Base-by-base conservation (phyloP, 371 early-diverging fungal genomes). In the Mucor saturninus region DNA sequence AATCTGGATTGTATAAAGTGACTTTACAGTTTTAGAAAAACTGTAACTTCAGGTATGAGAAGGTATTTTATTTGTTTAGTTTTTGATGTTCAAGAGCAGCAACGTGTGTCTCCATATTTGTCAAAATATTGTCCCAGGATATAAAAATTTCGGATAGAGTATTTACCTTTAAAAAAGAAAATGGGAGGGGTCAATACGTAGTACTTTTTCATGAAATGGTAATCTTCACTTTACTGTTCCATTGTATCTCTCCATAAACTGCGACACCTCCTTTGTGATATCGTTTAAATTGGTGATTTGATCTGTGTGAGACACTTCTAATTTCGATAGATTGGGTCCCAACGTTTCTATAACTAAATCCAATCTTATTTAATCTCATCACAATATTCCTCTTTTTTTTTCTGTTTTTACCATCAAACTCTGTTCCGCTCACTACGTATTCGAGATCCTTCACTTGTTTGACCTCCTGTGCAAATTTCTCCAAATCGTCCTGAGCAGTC, bases 121-220 rank as follows among this genome's bases (percentile, higher is more conserved):
- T 69, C 39, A 87, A 67, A 4, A 87, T 77, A 39, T 82, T 73
- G 63, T 87, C 87, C 87, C 87, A 87, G 5, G 81, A 76, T 52
- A 87, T 76, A 59, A 87, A 87, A 21, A 87, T 84, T 49, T 87
- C 87, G 2, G 87, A 87, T 56, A 87, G 37, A 3, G 87, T 87
- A 30, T 84, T 84, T 62, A 85, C 77, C 87, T 86, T 49, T 9
- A 64, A 15, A 56, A n/a, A 30, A 62, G 38, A 35, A 3, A 15
- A 15, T 45, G 21, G 21, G 21, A 21, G 21, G 21, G 21, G 21
- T 21, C 21, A 21, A 45, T 14, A 43, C 15, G 14, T 14, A 48
- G 14, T 48, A 8, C 9, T 26, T 42, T 42, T 28, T 8, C 43
- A 26, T 54, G 5, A 46, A 39, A 28, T 32, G 15, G 5, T 50